A percentile compares a stretch with the other conserved stretches of the same genome.
These are phyloP conservation scores for Hordeum vulgare DNA, from an alignment of 176 grass and related monocot species.

Conservation along the genomic window MorexV3_pseudomolecules_assembly NC_058524.1:298976972-298977471, in stretches of 20 bases:
- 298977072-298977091: too few relatives aligned
- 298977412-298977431: neutral
- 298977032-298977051: too few relatives aligned
- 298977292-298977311: constrained; percentile 85
- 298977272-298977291: neutral
- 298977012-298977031: neutral
- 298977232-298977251: too few relatives aligned
- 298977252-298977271: neutral
- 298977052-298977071: too few relatives aligned
- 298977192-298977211: too few relatives aligned
- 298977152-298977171: too few relatives aligned
- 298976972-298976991: too few relatives aligned
- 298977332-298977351: constrained; percentile 51
- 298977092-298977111: neutral
- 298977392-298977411: constrained; percentile 63
- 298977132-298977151: too few relatives aligned
- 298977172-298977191: too few relatives aligned
- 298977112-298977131: neutral
- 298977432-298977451: neutral
- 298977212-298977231: too few relatives aligned
- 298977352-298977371: constrained; percentile 25
- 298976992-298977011: too few relatives aligned
- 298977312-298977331: constrained; percentile 78
- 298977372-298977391: constrained; percentile 36
- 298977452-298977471: too few relatives aligned